Evolutionary conservation across 768 basidiomycete genomes (phyloP).

Genomic region (Royoungia palumana): DNA sequence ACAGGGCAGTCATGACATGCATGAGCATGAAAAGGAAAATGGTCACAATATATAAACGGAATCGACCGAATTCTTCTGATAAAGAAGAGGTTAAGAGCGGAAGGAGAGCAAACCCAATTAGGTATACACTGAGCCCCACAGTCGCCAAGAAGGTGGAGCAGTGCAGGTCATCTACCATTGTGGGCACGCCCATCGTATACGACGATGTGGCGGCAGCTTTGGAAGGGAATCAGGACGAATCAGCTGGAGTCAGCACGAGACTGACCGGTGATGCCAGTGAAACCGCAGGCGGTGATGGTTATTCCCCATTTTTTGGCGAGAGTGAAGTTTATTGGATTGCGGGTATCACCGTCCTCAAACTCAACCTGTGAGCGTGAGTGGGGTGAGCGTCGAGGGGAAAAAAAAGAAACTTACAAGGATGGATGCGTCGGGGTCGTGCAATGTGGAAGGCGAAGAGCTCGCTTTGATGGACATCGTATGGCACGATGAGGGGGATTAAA

Average conservation of each 20-base stretch:
- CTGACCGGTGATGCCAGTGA: slow-evolving; percentile 33
- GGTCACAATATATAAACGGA: slow-evolving; percentile 55
- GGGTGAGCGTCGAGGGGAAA: slow-evolving; percentile 1
- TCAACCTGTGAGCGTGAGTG: slow-evolving; percentile 32
- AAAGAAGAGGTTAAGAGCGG: slow-evolving; percentile 67
- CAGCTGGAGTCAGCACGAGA: background rate
- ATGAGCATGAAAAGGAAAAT: slow-evolving; percentile 47
- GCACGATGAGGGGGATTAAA: too few relatives aligned
- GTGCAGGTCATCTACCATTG: slow-evolving; percentile 49
- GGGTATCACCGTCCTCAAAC: slow-evolving; percentile 35
- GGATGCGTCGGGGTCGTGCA: slow-evolving; percentile 10
- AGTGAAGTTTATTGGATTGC: slow-evolving; percentile 41
- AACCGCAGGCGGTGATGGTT: slow-evolving; percentile 33
- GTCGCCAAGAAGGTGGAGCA: slow-evolving; percentile 46
- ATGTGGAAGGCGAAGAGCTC: slow-evolving; percentile 14
- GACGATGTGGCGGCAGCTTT: slow-evolving; percentile 49
- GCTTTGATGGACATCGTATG: slow-evolving; percentile 10
- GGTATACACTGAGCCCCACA: slow-evolving; percentile 49
- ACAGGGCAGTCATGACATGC: slow-evolving; percentile 41
- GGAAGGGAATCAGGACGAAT: background rate
- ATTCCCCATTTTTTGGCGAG: slow-evolving; percentile 41
- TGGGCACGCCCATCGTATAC: slow-evolving; percentile 52
- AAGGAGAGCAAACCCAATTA: slow-evolving; percentile 58
- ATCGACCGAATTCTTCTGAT: slow-evolving; percentile 71
- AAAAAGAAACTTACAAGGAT: slow-evolving; percentile 10